These are phyloP conservation scores for Capsella rubella DNA, from an alignment of 441 rosid genomes.

Conservation along the genomic window DNA sequence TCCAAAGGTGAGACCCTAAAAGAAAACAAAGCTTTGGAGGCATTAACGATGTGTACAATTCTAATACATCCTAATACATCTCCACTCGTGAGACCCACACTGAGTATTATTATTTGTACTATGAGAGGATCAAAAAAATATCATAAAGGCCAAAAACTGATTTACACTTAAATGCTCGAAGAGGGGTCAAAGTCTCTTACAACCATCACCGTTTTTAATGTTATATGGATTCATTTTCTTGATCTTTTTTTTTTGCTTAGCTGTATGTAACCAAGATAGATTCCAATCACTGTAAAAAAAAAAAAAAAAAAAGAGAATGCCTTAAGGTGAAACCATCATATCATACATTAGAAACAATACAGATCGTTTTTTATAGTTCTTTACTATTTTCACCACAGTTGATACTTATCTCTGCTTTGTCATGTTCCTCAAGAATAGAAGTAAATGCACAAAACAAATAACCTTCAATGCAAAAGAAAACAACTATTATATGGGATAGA, in stretches of 20 bases:
- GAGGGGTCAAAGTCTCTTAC: constrained; percentile 40
- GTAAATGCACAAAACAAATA: constrained; percentile 41
- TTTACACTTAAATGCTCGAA: constrained; percentile 25
- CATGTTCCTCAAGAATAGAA: constrained; percentile 28
- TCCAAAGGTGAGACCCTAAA: constrained; percentile 27
- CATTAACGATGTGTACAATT: constrained; percentile 37
- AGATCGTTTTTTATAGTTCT: neutral
- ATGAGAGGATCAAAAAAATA: constrained; percentile 45
- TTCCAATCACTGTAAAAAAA: constrained; percentile 11
- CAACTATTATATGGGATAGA: constrained; percentile 10
- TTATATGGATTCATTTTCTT: constrained; percentile 8
- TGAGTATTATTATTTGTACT: constrained; percentile 46
- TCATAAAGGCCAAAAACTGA: constrained; percentile 20
- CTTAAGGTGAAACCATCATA: constrained; percentile 14
- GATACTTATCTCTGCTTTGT: constrained; percentile 35
- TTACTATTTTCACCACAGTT: constrained; percentile 18
- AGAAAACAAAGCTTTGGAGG: constrained; percentile 41
- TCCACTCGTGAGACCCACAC: constrained; percentile 33
- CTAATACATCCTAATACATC: constrained; percentile 32
- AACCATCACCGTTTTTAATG: constrained; percentile 29
- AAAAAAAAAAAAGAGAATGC: neutral
- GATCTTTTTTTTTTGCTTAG: constrained; percentile 29
- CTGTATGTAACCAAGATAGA: constrained; percentile 22
- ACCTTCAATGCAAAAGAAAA: constrained; percentile 29
- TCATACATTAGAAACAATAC: constrained; percentile 1